These are phyloP conservation scores for Xylaria digitata DNA, from an alignment of 2,329 filamentous ascomycete genomes.

Conservation along the genomic window DNA sequence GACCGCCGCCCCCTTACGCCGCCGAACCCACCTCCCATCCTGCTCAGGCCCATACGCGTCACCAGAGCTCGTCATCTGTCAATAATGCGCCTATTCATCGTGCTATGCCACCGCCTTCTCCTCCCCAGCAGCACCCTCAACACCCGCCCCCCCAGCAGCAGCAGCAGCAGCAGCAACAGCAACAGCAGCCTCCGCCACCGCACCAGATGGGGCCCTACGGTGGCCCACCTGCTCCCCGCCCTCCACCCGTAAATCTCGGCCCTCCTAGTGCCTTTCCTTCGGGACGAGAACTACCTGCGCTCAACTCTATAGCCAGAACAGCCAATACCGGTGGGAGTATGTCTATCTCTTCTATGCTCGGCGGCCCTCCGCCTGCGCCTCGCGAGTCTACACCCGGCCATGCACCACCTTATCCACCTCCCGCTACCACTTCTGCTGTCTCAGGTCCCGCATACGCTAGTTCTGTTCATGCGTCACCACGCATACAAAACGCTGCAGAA, in stretches of 20 bases:
- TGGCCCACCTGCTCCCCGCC: constrained; percentile 46
- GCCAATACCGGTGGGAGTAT: constrained; percentile 65
- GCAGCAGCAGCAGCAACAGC: constrained; percentile 40
- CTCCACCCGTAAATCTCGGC: constrained; percentile 48
- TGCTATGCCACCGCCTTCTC: constrained; percentile 48
- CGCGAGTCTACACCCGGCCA: constrained; percentile 58
- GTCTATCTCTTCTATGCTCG: constrained; percentile 72
- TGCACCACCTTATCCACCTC: constrained; percentile 57
- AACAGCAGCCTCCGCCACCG: constrained; percentile 41
- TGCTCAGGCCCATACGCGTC: constrained; percentile 47
- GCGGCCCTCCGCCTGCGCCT: constrained; percentile 59
- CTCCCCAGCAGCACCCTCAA: constrained; percentile 48
- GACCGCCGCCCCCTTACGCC: constrained; percentile 45
- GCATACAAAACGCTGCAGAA: constrained; percentile 70
- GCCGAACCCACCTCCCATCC: constrained; percentile 48
- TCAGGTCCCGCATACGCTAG: constrained; percentile 60
- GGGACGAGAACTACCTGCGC: constrained; percentile 52
- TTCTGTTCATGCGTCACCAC: constrained; percentile 65
- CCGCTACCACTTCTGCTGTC: constrained; percentile 53
- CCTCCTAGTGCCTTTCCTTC: constrained; percentile 48
- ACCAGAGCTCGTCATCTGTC: constrained; percentile 50
- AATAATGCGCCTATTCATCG: constrained; percentile 44
- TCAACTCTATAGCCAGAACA: constrained; percentile 55
- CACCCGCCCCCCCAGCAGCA: constrained; percentile 42
- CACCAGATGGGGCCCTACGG: constrained; percentile 49